These are phyloP conservation scores for Babesia bovis DNA, from an alignment of 169 alveolate genomes.

Conservation along the genomic window DNA sequence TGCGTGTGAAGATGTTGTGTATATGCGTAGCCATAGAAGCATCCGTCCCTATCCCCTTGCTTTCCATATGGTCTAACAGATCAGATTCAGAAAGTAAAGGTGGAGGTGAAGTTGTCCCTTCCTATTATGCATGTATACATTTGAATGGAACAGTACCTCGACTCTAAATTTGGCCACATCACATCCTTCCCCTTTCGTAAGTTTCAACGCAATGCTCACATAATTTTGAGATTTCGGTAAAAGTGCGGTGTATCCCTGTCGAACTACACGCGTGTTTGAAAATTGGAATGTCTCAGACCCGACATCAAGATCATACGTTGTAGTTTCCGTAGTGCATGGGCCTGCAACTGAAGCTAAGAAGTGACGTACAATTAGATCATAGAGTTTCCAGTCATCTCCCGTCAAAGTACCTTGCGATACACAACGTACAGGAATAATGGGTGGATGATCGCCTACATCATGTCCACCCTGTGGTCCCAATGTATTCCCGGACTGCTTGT, in stretches of 20 bases:
- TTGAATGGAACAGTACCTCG: constrained; percentile 9
- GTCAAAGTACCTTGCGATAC: constrained; percentile 10
- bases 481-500: constrained; percentile 59
- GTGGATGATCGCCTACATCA: constrained; percentile 96
- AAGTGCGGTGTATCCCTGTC: constrained; percentile 20
- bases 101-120: constrained; percentile 90
- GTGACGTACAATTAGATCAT: constrained; percentile 32
- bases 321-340: constrained; percentile 22
- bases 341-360: constrained; percentile 47
- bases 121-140: constrained; percentile 30
- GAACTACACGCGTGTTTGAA: constrained; percentile 2
- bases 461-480: constrained; percentile 78
- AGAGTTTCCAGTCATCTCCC: constrained; percentile 26
- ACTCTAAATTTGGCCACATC: constrained; percentile 8
- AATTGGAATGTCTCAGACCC: constrained; percentile 4
- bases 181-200: constrained; percentile 22
- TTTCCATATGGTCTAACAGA: constrained; percentile 93
- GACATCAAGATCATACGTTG: constrained; percentile 8
- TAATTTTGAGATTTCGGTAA: neutral
- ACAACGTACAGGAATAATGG: constrained; percentile 89
- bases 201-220: neutral
- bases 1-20: constrained; percentile 94
- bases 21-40: constrained; percentile 99
- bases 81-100: constrained; percentile 94
- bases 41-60: constrained; percentile 98